phyloP scores from a whole-genome alignment of 2,329 filamentous ascomycete species.

The Beauveria medogensis region DNA sequence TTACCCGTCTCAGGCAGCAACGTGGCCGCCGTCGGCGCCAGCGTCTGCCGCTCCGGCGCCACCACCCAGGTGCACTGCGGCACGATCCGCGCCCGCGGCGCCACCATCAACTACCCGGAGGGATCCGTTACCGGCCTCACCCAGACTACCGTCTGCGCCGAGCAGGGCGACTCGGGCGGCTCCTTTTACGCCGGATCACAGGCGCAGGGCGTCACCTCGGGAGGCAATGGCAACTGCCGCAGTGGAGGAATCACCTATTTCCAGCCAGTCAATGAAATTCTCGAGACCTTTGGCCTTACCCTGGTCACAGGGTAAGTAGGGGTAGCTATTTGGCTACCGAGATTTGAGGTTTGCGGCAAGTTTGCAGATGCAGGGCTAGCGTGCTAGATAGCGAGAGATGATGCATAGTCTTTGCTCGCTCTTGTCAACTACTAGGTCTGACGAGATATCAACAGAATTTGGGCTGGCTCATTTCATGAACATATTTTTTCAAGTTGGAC shows the following conservation, averaged over 20 bases:
- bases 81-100: constrained; percentile 25
- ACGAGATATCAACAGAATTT: too few species aligned
- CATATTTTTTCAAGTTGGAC: too few species aligned
- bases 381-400: too few species aligned
- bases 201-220: constrained; percentile 34
- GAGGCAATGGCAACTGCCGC: constrained; percentile 31
- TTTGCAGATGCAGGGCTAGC: too few species aligned
- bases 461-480: too few species aligned
- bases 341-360: too few species aligned
- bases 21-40: constrained; percentile 25
- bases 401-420: too few species aligned
- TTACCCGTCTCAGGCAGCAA: constrained; percentile 30
- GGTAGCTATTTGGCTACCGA: too few species aligned
- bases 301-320: constrained; percentile 14
- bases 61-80: constrained; percentile 33
- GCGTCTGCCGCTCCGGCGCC: constrained; percentile 34
- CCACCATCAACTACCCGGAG: constrained; percentile 30
- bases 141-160: constrained; percentile 31
- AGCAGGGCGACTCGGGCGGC: constrained; percentile 34
- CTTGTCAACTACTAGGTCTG: too few species aligned
- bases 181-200: constrained; percentile 31
- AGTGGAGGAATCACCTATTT: constrained; percentile 30
- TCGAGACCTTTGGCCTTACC: constrained; percentile 29
- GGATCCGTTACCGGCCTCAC: constrained; percentile 32
- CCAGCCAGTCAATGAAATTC: constrained; percentile 33